These are phyloP conservation scores for Pezizomycotina sp. DNA, from an alignment of 2,329 filamentous ascomycete species.

Conservation along the genomic window DNA sequence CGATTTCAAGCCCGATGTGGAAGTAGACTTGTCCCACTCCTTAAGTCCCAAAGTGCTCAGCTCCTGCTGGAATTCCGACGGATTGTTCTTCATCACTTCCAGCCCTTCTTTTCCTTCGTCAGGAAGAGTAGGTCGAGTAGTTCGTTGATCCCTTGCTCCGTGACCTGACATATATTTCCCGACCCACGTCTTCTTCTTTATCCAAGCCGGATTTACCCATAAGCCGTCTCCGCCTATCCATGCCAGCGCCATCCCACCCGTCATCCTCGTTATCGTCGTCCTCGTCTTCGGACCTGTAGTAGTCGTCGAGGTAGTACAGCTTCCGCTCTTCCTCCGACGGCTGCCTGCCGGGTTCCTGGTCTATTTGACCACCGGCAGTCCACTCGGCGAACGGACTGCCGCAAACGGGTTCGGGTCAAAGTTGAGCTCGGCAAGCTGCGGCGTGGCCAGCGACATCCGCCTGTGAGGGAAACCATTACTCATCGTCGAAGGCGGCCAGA, in stretches of 20 bases:
- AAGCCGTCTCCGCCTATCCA: conserved; percentile 35
- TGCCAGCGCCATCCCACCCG: conserved; percentile 46
- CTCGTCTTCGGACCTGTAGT: conserved; percentile 19
- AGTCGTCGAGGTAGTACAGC: conserved; percentile 17
- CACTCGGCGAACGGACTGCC: too few relatives aligned
- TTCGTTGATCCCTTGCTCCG: conserved; percentile 86
- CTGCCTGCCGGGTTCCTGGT: conserved; percentile 13
- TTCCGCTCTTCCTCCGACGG: conserved; percentile 15
- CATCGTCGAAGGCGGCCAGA: too few relatives aligned
- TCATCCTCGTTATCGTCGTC: conserved; percentile 46
- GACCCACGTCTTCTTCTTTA: conserved; percentile 59
- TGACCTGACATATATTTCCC: conserved; percentile 82
- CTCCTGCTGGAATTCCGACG: too few relatives aligned
- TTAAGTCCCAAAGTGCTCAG: too few relatives aligned
- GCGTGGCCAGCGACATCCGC: too few relatives aligned
- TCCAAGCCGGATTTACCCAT: conserved; percentile 51
- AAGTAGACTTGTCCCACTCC: conserved; percentile 25
- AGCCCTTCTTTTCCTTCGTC: conserved; percentile 57
- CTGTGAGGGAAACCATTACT: too few relatives aligned
- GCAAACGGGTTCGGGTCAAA: too few relatives aligned
- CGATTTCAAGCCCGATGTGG: conserved; percentile 33
- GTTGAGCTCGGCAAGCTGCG: too few relatives aligned
- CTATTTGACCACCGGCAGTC: too few relatives aligned
- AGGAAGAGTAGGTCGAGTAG: conserved; percentile 76
- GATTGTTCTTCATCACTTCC: conserved; percentile 45